Evolutionary conservation across 2,329 filamentous ascomycete species (phyloP).

Genomic region (Paradendryphiella salina): DNA sequence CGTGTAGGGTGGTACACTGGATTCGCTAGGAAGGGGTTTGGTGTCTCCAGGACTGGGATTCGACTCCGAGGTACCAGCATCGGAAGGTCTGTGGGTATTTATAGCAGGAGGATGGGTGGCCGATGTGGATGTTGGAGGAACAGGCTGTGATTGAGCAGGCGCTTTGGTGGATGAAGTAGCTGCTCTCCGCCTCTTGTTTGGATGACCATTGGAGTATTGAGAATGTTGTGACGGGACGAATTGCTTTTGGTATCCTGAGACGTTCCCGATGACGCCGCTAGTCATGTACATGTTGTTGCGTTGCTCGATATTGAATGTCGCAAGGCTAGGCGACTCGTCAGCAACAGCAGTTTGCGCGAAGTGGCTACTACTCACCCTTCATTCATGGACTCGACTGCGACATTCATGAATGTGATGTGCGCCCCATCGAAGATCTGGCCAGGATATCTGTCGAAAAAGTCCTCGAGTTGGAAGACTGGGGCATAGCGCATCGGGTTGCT

Average conservation of each 20-base stretch:
- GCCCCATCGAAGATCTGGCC: slow-evolving; percentile 73
- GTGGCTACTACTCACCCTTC: slow-evolving; percentile 53
- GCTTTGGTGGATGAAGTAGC: slow-evolving; percentile 34
- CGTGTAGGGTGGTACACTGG: slow-evolving; percentile 34
- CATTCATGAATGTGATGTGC: slow-evolving; percentile 71
- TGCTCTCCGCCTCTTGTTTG: slow-evolving; percentile 43
- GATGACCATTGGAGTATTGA: slow-evolving; percentile 37
- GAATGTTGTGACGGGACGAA: slow-evolving; percentile 27
- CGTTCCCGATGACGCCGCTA: slow-evolving; percentile 32
- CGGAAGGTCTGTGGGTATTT: slow-evolving; percentile 24
- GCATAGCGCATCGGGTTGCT: slow-evolving; percentile 72
- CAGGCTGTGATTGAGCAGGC: slow-evolving; percentile 25
- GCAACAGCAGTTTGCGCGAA: background rate
- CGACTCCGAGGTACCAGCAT: slow-evolving; percentile 29
- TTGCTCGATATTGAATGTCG: slow-evolving; percentile 44
- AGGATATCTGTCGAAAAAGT: slow-evolving; percentile 84
- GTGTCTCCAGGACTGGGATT: slow-evolving; percentile 31
- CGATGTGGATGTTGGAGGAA: slow-evolving; percentile 38
- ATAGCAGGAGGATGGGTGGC: slow-evolving; percentile 32
- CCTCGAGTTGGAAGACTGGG: slow-evolving; percentile 80
- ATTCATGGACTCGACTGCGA: slow-evolving; percentile 62
- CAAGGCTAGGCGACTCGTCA: slow-evolving; percentile 29
- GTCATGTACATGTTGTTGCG: slow-evolving; percentile 46
- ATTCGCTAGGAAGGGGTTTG: slow-evolving; percentile 24
- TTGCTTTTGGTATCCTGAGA: slow-evolving; percentile 35